Evolutionary conservation across 2,329 filamentous ascomycete genomes (phyloP), one percentile per base, ranked within the genome.

Genomic region (Blumeriella jaapii): DNA sequence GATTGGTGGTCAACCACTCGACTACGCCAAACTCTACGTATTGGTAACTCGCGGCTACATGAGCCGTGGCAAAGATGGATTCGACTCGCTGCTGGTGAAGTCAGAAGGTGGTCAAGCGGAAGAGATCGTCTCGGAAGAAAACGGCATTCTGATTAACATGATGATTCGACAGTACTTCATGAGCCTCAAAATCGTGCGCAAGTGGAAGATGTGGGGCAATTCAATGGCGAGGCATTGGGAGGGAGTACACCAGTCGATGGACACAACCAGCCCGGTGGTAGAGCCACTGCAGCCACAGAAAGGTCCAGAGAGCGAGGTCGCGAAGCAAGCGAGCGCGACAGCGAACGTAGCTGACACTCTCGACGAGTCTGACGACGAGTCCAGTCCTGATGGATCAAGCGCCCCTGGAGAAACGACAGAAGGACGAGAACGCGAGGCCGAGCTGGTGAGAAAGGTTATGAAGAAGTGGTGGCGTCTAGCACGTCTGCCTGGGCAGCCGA

Each of bases 91-190:
- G 6, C 39, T 37, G 6, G 39, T 38, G 6, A 29, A 34, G 16
- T 38, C 34, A 4, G 39, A 37, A 12, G 39, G 39, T 2, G 39
- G 39, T 3, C 28, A 37, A 10, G 39, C 39, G 10, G 39, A 41
- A 16, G 39, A 41, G 23, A 28, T 41, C 6, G 39, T 41, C 6
- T 34, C 34, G 3, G 39, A 41, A 22, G 39, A 41, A 16, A 41
- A 41, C 16, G 39, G 39, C 3, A 41, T 41, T 16, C 10, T 41
- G 19, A 37, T 41, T 30, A 41, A 34, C 18, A 41, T 41, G 39
- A 38, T 41, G 25, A 31, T 41, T n/a, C 27, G 39, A 23, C 39
- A 41, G 17, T 41, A 41, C 16, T 41, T 41, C 25, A 41, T 41
- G 39, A 41, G 39, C 19, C 13, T 41, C 18, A 41, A 41, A 18